Conservation (phyloP, 2,329 filamentous ascomycete species). For the Dactylonectria macrodidyma region DNA sequence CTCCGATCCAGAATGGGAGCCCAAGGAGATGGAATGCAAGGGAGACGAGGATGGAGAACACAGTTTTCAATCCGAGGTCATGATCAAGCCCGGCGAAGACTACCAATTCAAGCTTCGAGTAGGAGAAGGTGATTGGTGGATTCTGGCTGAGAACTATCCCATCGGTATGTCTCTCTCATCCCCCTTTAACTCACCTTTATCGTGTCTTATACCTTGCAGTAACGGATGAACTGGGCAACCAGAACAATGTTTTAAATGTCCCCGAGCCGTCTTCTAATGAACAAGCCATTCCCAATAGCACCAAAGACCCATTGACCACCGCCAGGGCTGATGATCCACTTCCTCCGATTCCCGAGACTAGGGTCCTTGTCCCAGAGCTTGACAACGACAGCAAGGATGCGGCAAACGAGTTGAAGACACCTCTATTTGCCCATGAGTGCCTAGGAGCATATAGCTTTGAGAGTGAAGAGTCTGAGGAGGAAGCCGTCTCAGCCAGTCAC, state of each 20-base stretch:
- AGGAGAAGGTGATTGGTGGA: conserved; percentile 78
- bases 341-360: background rate
- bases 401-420: conserved; percentile 49
- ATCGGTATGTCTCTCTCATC: conserved; percentile 64
- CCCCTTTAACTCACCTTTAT: background rate
- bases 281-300: conserved; percentile 29
- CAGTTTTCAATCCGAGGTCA: conserved; percentile 70
- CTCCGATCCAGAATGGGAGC: conserved; percentile 76
- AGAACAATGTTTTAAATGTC: conserved; percentile 62
- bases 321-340: conserved; percentile 4
- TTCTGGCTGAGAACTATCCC: conserved; percentile 73
- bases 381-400: conserved; percentile 33
- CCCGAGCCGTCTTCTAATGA: conserved; percentile 34
- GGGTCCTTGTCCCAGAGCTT: background rate
- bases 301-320: conserved; percentile 32
- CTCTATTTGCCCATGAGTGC: conserved; percentile 65
- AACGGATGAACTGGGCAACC: conserved; percentile 62
- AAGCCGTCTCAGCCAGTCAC: conserved; percentile 37
- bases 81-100: conserved; percentile 68
- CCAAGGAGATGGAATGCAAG: conserved; percentile 74
- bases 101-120: conserved; percentile 84
- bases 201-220: conserved; percentile 39
- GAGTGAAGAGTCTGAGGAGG: conserved; percentile 52
- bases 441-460: conserved; percentile 58
- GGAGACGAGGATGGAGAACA: conserved; percentile 67